Conservation (phyloP, 2,329 filamentous ascomycete genomes). For the Apiospora rasikravindrae region DNA sequence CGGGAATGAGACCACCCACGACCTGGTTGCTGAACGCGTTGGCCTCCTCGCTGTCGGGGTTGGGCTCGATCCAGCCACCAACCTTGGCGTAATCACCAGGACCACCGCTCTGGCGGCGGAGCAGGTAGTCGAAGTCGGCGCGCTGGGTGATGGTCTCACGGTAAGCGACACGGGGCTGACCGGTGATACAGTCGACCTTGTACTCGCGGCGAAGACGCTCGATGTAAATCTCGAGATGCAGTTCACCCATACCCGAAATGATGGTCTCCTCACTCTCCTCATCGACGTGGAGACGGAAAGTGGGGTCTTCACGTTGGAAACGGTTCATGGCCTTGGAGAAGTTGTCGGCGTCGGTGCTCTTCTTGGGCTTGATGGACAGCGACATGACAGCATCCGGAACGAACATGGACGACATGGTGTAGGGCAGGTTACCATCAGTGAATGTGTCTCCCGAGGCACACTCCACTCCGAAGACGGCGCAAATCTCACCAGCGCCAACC, state of each 20-base stretch:
- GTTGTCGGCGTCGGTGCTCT: slow-evolving; percentile 87
- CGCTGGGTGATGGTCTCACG: slow-evolving; percentile 86
- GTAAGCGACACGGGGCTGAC: slow-evolving; percentile 95
- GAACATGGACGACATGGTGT: slow-evolving; percentile 98
- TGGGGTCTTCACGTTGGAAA: slow-evolving; percentile 97
- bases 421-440: slow-evolving; percentile 89
- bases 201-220: slow-evolving; percentile 97
- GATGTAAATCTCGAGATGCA: slow-evolving; percentile 96
- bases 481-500: slow-evolving; percentile 96
- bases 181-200: slow-evolving; percentile 93
- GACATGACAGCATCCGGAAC: slow-evolving; percentile 98
- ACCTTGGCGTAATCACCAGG: slow-evolving; percentile 96
- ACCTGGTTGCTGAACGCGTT: slow-evolving; percentile 90
- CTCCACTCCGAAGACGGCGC: slow-evolving; percentile 96
- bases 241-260: slow-evolving; percentile 97
- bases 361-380: slow-evolving; percentile 94
- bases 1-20: slow-evolving; percentile 86
- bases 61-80: slow-evolving; percentile 89
- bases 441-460: slow-evolving; percentile 98
- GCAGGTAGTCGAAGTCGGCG: slow-evolving; percentile 87
- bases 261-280: slow-evolving; percentile 94
- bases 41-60: slow-evolving; percentile 65
- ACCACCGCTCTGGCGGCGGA: slow-evolving; percentile 95
- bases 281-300: slow-evolving; percentile 94
- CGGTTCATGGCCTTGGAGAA: slow-evolving; percentile 99